Percentiles rank a stretch among this genome's conserved stretches.
Conservation (phyloP, 177 flowering plant genomes). For the Vitis hybrid region DNA sequence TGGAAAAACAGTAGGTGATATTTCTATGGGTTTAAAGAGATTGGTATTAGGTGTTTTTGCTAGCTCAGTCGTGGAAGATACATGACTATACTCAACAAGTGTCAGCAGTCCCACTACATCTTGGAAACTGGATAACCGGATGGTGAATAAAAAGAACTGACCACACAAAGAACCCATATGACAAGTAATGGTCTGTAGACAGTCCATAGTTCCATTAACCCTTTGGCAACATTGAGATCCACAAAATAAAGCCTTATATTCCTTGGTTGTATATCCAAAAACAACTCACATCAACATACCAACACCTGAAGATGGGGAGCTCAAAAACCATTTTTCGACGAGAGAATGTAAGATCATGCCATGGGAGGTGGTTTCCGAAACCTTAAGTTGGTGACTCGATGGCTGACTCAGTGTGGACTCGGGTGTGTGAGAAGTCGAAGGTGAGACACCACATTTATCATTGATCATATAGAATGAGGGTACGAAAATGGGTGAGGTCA, state of each 20-base stretch:
- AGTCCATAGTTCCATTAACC: constrained; percentile 58
- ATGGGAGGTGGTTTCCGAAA: too few relatives aligned
- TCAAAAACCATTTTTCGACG: not conserved
- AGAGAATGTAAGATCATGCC: too few relatives aligned
- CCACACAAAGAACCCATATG: constrained; percentile 46
- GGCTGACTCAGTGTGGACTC: too few relatives aligned
- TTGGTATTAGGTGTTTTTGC: constrained; percentile 55
- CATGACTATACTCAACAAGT: constrained; percentile 22
- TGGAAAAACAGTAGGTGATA: constrained; percentile 89
- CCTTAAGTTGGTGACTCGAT: too few relatives aligned
- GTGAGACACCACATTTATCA: too few relatives aligned
- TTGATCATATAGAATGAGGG: too few relatives aligned
- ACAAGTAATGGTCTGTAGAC: constrained; percentile 22
- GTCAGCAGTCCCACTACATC: constrained; percentile 34
- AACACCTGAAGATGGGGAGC: constrained; percentile 12
- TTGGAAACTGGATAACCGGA: constrained; percentile 47
- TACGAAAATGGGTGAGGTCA: too few relatives aligned
- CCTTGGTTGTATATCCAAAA: not conserved
- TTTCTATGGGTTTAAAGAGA: constrained; percentile 76
- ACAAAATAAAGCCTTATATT: constrained; percentile 1
- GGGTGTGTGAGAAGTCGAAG: too few relatives aligned
- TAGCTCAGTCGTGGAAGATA: constrained; percentile 35
- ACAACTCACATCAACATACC: constrained; percentile 1
- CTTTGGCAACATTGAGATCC: constrained; percentile 48
- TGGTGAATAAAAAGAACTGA: constrained; percentile 37